phyloP scores from a whole-genome alignment of 2,329 filamentous ascomycete species.

The Akanthomyces uredinophilus region DNA sequence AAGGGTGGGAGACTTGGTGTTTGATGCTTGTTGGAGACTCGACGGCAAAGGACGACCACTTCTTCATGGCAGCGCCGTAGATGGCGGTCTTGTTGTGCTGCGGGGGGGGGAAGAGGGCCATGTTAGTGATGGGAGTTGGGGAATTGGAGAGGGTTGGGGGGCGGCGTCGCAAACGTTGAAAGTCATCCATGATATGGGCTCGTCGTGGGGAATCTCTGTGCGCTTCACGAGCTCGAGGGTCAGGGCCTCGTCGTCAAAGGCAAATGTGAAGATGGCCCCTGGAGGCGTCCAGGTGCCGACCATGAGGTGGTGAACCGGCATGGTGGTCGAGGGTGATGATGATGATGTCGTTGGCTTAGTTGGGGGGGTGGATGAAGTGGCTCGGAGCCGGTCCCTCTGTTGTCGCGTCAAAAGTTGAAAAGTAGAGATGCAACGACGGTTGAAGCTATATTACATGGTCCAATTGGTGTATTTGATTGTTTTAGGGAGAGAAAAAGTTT shows the following conservation, averaged over 20 bases:
- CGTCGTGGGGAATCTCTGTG: conserved; percentile 73
- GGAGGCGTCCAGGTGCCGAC: conserved; percentile 88
- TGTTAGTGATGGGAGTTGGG: not conserved
- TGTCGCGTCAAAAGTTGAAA: too few species aligned
- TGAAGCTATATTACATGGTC: too few species aligned
- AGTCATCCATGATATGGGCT: conserved; percentile 92
- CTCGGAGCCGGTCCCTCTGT: not conserved
- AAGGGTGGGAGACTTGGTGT: conserved; percentile 68
- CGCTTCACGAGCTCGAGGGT: conserved; percentile 71
- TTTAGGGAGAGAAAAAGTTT: too few species aligned
- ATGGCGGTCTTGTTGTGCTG: conserved; percentile 81
- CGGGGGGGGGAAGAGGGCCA: conserved; percentile 13
- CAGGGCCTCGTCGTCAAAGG: conserved; percentile 77
- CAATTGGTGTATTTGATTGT: too few species aligned
- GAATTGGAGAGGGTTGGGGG: not conserved
- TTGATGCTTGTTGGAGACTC: conserved; percentile 69
- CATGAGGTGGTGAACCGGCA: conserved; percentile 83
- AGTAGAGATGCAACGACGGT: too few species aligned
- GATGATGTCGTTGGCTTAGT: not conserved
- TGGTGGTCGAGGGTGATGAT: conserved; percentile 28
- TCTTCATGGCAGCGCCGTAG: conserved; percentile 90
- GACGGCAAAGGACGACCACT: conserved; percentile 79
- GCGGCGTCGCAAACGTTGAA: conserved; percentile 62
- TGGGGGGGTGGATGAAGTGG: not conserved
- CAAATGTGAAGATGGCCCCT: conserved; percentile 83